These are phyloP conservation scores for Taphrina flavorubra DNA, from an alignment of 1,139 yeast genomes.

Conservation along the genomic window DNA sequence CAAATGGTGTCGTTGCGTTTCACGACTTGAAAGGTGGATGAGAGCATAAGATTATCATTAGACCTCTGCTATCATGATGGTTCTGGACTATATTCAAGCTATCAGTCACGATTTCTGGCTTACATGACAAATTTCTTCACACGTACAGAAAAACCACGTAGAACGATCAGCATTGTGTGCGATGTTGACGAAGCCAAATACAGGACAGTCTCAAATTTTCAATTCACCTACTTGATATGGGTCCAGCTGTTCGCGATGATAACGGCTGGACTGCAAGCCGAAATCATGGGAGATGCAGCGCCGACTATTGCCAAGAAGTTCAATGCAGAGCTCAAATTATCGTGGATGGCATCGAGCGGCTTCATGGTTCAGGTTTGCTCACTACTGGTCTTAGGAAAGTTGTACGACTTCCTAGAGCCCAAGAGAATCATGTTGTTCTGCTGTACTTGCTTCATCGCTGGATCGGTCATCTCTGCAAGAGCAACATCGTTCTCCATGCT, in stretches of 20 bases:
- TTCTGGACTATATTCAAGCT: neutral
- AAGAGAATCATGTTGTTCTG: constrained; percentile 19
- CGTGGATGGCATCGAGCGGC: constrained; percentile 36
- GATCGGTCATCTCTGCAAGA: constrained; percentile 25
- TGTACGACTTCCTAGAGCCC: constrained; percentile 32
- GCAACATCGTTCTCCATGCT: constrained; percentile 2
- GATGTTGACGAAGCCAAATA: constrained; percentile 23
- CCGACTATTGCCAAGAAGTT: constrained; percentile 22
- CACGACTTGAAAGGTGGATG: neutral
- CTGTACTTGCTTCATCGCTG: constrained; percentile 1
- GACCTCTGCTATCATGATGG: neutral
- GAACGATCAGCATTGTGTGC: constrained; percentile 10
- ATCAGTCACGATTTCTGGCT: neutral
- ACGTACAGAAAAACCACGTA: neutral
- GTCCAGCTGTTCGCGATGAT: constrained; percentile 26
- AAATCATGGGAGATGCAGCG: constrained; percentile 35
- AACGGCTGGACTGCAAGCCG: constrained; percentile 32
- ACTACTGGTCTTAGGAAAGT: constrained; percentile 21
- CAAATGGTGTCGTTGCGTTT: neutral
- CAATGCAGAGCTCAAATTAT: constrained; percentile 15
- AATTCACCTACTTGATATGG: constrained; percentile 12
- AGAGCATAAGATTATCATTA: neutral
- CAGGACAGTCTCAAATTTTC: neutral
- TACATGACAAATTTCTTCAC: constrained; percentile 12
- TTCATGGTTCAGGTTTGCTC: constrained; percentile 23